A percentile compares a stretch with the other conserved stretches of the same genome.
Conservation (phyloP, 108 stramenopile genomes). For the Skeletonema tropicum region DNA sequence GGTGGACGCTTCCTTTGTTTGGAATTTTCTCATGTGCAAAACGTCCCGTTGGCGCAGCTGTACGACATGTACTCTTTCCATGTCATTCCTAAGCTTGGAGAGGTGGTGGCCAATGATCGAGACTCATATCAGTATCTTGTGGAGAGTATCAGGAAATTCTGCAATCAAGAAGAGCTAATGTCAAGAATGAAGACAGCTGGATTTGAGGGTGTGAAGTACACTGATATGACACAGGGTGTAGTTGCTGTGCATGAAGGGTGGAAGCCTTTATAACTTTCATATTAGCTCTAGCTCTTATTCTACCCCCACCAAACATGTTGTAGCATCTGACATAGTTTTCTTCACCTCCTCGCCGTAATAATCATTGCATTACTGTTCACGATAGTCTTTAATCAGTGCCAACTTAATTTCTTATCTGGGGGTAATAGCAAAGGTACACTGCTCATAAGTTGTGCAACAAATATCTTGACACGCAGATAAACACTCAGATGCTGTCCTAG, state of each 20-base stretch:
- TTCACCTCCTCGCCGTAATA: neutral
- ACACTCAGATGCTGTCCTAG: conserved; percentile 77
- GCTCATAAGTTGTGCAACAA: conserved; percentile 87
- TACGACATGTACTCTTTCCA: conserved; percentile 95
- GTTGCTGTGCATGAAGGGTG: conserved; percentile 94
- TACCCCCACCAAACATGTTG: neutral
- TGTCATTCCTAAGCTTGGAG: conserved; percentile 93
- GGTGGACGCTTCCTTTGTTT: conserved; percentile 98
- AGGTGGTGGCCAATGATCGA: conserved; percentile 92
- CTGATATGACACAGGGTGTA: conserved; percentile 92
- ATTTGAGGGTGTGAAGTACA: conserved; percentile 73
- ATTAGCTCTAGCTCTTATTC: neutral
- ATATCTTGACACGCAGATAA: conserved; percentile 86
- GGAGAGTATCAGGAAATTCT: conserved; percentile 97
- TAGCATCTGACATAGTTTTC: neutral
- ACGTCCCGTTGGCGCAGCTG: conserved; percentile 62
- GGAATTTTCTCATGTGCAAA: conserved; percentile 92
- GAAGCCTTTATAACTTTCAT: conserved; percentile 55
- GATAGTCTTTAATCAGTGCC: neutral
- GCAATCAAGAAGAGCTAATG: conserved; percentile 87
- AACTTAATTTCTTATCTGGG: conserved; percentile 24
- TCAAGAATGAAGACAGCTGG: conserved; percentile 84
- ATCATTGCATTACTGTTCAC: neutral
- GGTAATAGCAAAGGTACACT: conserved; percentile 77
- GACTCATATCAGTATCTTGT: conserved; percentile 98